A percentile compares a stretch with the other conserved stretches of the same genome.
Evolutionary conservation across 2,329 filamentous ascomycete species (phyloP).

Genomic region (Fusarium sp.): DNA sequence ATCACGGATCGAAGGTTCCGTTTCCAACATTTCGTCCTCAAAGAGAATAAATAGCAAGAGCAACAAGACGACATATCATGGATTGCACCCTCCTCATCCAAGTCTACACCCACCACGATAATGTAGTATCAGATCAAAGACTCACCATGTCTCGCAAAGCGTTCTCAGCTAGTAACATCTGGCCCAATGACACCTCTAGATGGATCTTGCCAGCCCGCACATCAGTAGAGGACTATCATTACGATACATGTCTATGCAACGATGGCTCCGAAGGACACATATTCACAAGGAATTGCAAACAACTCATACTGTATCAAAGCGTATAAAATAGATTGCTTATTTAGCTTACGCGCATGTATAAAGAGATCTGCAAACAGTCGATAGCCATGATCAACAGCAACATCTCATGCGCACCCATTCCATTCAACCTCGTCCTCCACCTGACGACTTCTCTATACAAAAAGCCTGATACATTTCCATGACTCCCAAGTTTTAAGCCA

Average conservation of each 20-base stretch:
- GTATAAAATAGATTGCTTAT: slow-evolving; percentile 17
- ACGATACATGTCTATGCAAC: neutral
- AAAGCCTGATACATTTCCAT: slow-evolving; percentile 34
- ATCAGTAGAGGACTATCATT: slow-evolving; percentile 18
- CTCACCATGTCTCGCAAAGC: slow-evolving; percentile 80
- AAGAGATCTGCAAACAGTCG: neutral
- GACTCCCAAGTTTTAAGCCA: slow-evolving; percentile 42
- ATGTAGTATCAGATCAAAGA: slow-evolving; percentile 76
- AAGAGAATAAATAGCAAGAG: neutral
- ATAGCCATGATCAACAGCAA: neutral
- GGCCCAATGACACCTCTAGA: slow-evolving; percentile 73
- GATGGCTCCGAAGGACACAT: neutral
- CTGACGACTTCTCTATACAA: slow-evolving; percentile 13
- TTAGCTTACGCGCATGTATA: slow-evolving; percentile 8
- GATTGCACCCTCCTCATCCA: neutral
- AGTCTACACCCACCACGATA: slow-evolving; percentile 33
- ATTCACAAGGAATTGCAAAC: neutral
- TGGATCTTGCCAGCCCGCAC: neutral
- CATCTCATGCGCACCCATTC: neutral
- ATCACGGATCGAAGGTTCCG: neutral
- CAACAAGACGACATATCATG: slow-evolving; percentile 53
- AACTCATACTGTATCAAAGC: neutral
- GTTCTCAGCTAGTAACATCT: slow-evolving; percentile 80
- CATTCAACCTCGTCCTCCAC: neutral
- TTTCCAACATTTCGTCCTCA: neutral